phyloP scores from a whole-genome alignment of 2,329 filamentous ascomycete genomes.

The Ascochyta fabae region DNA sequence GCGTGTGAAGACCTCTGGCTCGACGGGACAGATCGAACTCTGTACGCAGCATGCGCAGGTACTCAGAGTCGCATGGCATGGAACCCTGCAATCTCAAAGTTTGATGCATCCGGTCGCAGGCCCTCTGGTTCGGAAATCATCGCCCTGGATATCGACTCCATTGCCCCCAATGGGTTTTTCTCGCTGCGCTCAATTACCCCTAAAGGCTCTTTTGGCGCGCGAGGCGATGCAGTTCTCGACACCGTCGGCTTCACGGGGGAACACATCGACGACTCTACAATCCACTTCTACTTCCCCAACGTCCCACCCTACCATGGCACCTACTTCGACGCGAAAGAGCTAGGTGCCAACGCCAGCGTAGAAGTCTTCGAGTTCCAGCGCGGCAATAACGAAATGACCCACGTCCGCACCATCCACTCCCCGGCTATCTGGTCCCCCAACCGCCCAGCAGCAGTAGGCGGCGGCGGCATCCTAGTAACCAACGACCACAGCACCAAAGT shows the following conservation, averaged over 20 bases:
- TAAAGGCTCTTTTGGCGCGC: constrained; percentile 30
- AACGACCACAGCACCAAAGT: constrained; percentile 39
- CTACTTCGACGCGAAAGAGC: constrained; percentile 27
- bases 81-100: constrained; percentile 29
- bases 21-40: constrained; percentile 29
- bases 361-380: constrained; percentile 36
- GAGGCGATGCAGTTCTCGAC: constrained; percentile 31
- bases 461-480: constrained; percentile 30
- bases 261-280: constrained; percentile 29
- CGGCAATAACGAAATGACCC: constrained; percentile 31
- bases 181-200: constrained; percentile 31
- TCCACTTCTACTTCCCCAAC: constrained; percentile 40
- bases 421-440: constrained; percentile 31
- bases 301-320: constrained; percentile 34
- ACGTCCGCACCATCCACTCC: constrained; percentile 30
- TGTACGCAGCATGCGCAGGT: constrained; percentile 42
- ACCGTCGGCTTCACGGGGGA: constrained; percentile 38
- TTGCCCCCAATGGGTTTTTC: constrained; percentile 32
- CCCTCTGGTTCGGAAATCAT: constrained; percentile 34
- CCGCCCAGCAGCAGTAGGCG: constrained; percentile 29
- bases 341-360: constrained; percentile 36
- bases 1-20: constrained; percentile 44
- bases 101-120: constrained; percentile 33
- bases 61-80: constrained; percentile 29
- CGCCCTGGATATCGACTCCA: constrained; percentile 38